A percentile compares a stretch with the other conserved stretches of the same genome.
phyloP scores from a whole-genome alignment of 805 yeast genomes.

The Nakazawaea sp. region DNA sequence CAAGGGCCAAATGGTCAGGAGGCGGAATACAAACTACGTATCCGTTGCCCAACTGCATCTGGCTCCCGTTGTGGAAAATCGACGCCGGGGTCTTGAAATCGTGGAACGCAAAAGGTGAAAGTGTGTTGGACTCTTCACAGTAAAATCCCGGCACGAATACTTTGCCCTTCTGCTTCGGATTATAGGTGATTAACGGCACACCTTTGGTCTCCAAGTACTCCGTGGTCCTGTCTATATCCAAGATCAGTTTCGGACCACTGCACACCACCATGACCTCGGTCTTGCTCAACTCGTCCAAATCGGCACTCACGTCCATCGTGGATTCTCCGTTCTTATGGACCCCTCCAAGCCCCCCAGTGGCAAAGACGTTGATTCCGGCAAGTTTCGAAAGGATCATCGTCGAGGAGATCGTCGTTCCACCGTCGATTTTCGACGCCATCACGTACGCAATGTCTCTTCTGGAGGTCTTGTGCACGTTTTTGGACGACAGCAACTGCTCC shows the following conservation, averaged over 20 bases:
- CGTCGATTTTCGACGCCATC: slow-evolving; percentile 55
- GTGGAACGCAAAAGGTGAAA: slow-evolving; percentile 61
- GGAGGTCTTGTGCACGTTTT: slow-evolving; percentile 54
- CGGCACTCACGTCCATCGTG: slow-evolving; percentile 82
- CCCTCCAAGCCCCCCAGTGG: slow-evolving; percentile 93
- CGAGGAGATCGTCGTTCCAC: slow-evolving; percentile 88
- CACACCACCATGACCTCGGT: slow-evolving; percentile 90
- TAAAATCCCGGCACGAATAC: slow-evolving; percentile 75
- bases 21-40: slow-evolving; percentile 80
- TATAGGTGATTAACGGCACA: slow-evolving; percentile 66
- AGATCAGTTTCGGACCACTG: slow-evolving; percentile 83
- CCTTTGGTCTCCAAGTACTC: slow-evolving; percentile 90
- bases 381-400: slow-evolving; percentile 74
- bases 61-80: slow-evolving; percentile 41
- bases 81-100: slow-evolving; percentile 53
- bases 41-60: slow-evolving; percentile 56
- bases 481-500: slow-evolving; percentile 35
- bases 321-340: slow-evolving; percentile 74
- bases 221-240: slow-evolving; percentile 74
- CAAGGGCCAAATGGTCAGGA: slow-evolving; percentile 55
- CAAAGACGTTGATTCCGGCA: slow-evolving; percentile 80
- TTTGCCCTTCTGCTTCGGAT: slow-evolving; percentile 22
- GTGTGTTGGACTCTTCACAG: slow-evolving; percentile 65
- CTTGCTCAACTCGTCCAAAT: slow-evolving; percentile 73
- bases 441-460: slow-evolving; percentile 73